These are phyloP conservation scores for Talaromyces sp. DNA, from an alignment of 2,329 filamentous ascomycete genomes.

Conservation along the genomic window DNA sequence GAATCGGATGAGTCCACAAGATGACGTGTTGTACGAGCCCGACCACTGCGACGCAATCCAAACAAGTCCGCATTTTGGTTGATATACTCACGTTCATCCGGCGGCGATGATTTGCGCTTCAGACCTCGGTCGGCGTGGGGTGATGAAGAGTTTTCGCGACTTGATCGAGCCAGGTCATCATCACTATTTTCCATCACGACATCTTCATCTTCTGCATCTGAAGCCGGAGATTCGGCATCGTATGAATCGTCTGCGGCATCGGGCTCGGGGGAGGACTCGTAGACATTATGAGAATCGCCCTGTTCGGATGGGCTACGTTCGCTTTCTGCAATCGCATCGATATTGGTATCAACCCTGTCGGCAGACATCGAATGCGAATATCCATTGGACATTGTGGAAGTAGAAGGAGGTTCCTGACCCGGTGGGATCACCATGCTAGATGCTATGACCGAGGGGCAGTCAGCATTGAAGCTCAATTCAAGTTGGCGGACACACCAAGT, in stretches of 20 bases:
- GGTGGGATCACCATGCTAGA: slow-evolving; percentile 51
- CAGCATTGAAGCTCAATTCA: slow-evolving; percentile 45
- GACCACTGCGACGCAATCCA: slow-evolving; percentile 84
- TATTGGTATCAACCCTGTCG: slow-evolving; percentile 28
- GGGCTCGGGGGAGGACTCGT: slow-evolving; percentile 50
- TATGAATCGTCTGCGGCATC: slow-evolving; percentile 45
- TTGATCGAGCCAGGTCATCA: slow-evolving; percentile 59
- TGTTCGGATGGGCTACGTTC: slow-evolving; percentile 79
- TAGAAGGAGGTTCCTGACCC: slow-evolving; percentile 37
- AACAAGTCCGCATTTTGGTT: slow-evolving; percentile 92
- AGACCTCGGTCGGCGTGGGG: slow-evolving; percentile 67
- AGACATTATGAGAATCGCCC: slow-evolving; percentile 59
- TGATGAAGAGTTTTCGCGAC: slow-evolving; percentile 67
- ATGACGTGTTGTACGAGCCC: slow-evolving; percentile 64
- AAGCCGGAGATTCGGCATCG: slow-evolving; percentile 40
- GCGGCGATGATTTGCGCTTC: slow-evolving; percentile 71
- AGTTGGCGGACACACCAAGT: slow-evolving; percentile 22
- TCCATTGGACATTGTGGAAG: slow-evolving; percentile 40
- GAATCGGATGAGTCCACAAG: slow-evolving; percentile 67
- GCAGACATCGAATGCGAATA: slow-evolving; percentile 30
- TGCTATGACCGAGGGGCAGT: slow-evolving; percentile 41
- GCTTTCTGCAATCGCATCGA: slow-evolving; percentile 55
- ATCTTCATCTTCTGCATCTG: slow-evolving; percentile 62
- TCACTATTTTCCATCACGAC: slow-evolving; percentile 69
- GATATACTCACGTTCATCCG: slow-evolving; percentile 80